phyloP scores from a whole-genome alignment of 78 protist genomes.

The Dictyostelium intermedium region DNA sequence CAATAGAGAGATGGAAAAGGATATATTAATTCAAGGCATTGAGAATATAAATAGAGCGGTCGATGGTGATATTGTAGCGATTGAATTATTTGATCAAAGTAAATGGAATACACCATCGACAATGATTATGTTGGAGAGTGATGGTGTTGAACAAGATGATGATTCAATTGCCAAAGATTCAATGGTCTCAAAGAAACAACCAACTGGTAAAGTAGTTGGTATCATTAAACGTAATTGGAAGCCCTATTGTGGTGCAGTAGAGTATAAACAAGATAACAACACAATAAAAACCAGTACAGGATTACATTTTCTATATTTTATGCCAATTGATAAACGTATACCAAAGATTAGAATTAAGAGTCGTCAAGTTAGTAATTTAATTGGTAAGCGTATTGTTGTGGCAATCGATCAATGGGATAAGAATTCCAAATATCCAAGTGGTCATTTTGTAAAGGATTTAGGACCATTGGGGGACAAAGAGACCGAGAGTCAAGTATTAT shows the following conservation, averaged over 20 bases:
- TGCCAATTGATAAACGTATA: constrained; percentile 75
- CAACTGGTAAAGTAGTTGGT: constrained; percentile 81
- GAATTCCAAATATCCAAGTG: constrained; percentile 76
- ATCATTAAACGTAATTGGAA: constrained; percentile 87
- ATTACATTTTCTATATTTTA: constrained; percentile 26
- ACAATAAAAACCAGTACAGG: neutral
- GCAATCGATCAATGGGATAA: constrained; percentile 87
- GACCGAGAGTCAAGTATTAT: constrained; percentile 72
- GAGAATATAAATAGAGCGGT: constrained; percentile 80
- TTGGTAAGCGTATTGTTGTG: constrained; percentile 79
- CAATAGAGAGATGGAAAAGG: constrained; percentile 18
- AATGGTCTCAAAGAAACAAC: neutral
- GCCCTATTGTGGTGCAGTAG: constrained; percentile 83
- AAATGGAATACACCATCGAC: constrained; percentile 72
- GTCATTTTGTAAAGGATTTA: constrained; percentile 86
- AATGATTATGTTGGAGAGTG: constrained; percentile 25
- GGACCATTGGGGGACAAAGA: constrained; percentile 85
- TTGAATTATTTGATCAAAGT: constrained; percentile 46
- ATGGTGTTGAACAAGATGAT: constrained; percentile 69
- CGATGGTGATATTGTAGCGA: constrained; percentile 83
- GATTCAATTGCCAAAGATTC: constrained; percentile 45
- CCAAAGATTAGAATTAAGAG: constrained; percentile 79
- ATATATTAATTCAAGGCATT: constrained; percentile 68
- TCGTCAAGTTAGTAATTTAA: constrained; percentile 54
- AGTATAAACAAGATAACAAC: neutral